phyloP scores from a whole-genome alignment of 2,329 filamentous ascomycete species.

The Talaromyces verruculosus region DNA sequence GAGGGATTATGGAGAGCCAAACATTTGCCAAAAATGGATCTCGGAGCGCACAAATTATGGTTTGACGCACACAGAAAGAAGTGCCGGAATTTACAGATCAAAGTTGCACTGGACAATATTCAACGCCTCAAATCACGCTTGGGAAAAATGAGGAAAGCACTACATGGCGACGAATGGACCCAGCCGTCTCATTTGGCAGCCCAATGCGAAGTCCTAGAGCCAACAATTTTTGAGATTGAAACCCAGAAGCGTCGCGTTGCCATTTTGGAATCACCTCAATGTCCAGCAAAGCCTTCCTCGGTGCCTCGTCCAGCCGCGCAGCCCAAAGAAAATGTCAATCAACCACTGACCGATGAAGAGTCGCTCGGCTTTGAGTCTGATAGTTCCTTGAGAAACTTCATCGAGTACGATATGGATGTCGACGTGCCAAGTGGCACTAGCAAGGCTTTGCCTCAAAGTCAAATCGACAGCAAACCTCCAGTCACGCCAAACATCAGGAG shows the following conservation, averaged over 20 bases:
- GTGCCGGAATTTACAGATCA: constrained; percentile 46
- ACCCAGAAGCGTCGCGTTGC: constrained; percentile 46
- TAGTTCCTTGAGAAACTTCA: constrained; percentile 32
- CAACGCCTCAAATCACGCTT: constrained; percentile 54
- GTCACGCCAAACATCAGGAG: not conserved
- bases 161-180: constrained; percentile 56
- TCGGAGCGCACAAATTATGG: constrained; percentile 65
- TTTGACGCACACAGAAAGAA: constrained; percentile 44
- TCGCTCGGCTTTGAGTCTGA: constrained; percentile 35
- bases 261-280: constrained; percentile 39
- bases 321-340: constrained; percentile 1
- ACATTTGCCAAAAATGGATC: constrained; percentile 57
- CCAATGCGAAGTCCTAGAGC: constrained; percentile 62
- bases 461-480: not conserved
- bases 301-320: constrained; percentile 15
- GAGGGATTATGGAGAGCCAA: constrained; percentile 58
- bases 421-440: not conserved
- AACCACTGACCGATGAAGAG: constrained; percentile 32
- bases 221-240: constrained; percentile 61
- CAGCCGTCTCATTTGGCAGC: constrained; percentile 53
- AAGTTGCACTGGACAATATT: constrained; percentile 46
- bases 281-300: constrained; percentile 31
- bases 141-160: constrained; percentile 54
- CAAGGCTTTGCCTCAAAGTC: not conserved
- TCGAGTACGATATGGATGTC: constrained; percentile 28